A percentile compares a stretch with the other conserved stretches of the same genome.
Evolutionary conservation across 192 early-diverging fungal genomes (phyloP).

Genomic region (Haplosporangium gracile): DNA sequence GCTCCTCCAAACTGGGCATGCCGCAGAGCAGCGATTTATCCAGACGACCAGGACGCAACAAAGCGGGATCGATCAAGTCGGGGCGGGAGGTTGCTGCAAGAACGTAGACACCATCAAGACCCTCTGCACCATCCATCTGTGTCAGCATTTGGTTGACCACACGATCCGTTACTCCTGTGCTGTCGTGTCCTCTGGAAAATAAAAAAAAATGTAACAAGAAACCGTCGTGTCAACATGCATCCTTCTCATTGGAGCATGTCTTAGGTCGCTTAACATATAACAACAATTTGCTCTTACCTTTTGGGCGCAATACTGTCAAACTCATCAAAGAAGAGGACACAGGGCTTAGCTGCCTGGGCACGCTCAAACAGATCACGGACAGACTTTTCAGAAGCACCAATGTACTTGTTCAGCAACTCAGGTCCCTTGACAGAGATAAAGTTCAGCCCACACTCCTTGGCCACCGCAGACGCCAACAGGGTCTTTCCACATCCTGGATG

Average conservation of each 20-base stretch:
- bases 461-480: slow-evolving; percentile 93
- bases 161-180: slow-evolving; percentile 97
- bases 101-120: slow-evolving; percentile 95
- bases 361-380: slow-evolving; percentile 96
- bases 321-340: slow-evolving; percentile 98
- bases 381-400: slow-evolving; percentile 96
- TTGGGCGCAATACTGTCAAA: slow-evolving; percentile 98
- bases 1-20: slow-evolving; percentile 82
- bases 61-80: slow-evolving; percentile 87
- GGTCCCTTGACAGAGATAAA: slow-evolving; percentile 99
- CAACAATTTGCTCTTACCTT: slow-evolving; percentile 56
- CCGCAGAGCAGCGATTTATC: slow-evolving; percentile 90
- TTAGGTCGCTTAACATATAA: slow-evolving; percentile 4
- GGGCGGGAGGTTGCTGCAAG: slow-evolving; percentile 93
- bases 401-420: slow-evolving; percentile 98
- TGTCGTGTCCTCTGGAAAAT: slow-evolving; percentile 90
- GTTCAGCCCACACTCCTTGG: slow-evolving; percentile 96
- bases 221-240: not conserved
- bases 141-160: slow-evolving; percentile 99
- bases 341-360: slow-evolving; percentile 93
- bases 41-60: slow-evolving; percentile 84
- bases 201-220: slow-evolving; percentile 5
- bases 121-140: slow-evolving; percentile 99
- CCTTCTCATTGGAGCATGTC: not conserved
- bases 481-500: slow-evolving; percentile 99